Percentiles rank a stretch among this genome's conserved stretches.
Evolutionary conservation across 345 rosid species (phyloP).

Genomic region (Garcia nutans): DNA sequence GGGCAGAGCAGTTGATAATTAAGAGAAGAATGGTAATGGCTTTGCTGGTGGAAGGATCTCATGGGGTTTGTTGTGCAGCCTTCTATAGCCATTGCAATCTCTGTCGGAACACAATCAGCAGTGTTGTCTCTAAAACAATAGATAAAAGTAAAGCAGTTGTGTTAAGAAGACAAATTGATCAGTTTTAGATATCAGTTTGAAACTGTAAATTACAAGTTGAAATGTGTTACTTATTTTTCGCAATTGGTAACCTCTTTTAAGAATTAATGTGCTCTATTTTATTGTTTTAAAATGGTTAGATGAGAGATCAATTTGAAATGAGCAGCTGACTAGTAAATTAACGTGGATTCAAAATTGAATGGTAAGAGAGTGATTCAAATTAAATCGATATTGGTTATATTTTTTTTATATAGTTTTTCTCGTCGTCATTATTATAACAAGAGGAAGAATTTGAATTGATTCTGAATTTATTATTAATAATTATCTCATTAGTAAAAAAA

Average conservation of each 20-base stretch:
- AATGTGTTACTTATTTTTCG: neutral
- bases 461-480: too few relatives aligned
- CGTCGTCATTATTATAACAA: too few relatives aligned
- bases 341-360: too few relatives aligned
- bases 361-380: too few relatives aligned
- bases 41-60: neutral
- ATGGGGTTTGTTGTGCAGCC: neutral
- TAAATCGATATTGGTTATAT: too few relatives aligned
- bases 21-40: conserved; percentile 1
- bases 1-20: neutral
- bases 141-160: neutral
- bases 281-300: neutral
- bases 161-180: conserved; percentile 4
- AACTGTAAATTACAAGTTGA: conserved; percentile 27
- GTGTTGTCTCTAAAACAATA: conserved; percentile 17
- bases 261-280: too few relatives aligned
- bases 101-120: neutral
- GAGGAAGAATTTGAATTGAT: too few relatives aligned
- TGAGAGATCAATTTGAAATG: too few relatives aligned
- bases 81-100: conserved; percentile 4
- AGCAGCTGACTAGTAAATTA: too few relatives aligned
- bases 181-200: conserved; percentile 11
- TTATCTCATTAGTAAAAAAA: too few relatives aligned
- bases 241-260: too few relatives aligned
- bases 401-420: too few relatives aligned